Percentiles rank a stretch among this genome's conserved stretches.
phyloP scores from a whole-genome alignment of 2,329 filamentous ascomycete species.

The Tolypocladium pustulatum region DNA sequence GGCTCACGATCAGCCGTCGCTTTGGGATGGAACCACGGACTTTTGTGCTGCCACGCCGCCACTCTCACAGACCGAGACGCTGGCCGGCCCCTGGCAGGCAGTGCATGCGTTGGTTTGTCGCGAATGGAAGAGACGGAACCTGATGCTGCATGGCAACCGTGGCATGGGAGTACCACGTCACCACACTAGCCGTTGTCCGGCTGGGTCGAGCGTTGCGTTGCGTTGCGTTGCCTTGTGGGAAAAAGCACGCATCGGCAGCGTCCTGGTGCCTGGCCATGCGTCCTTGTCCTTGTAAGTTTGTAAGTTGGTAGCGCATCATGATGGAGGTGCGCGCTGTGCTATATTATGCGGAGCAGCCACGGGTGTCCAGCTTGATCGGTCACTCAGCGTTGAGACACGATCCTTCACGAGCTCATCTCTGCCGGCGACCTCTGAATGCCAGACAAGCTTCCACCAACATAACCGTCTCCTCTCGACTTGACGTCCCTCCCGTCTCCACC shows the following conservation, averaged over 20 bases:
- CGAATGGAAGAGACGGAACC: neutral
- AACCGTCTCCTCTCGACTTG: too few relatives aligned
- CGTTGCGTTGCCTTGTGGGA: neutral
- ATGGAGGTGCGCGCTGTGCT: neutral
- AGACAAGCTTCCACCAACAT: too few relatives aligned
- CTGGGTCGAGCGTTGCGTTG: neutral
- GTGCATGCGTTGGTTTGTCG: neutral
- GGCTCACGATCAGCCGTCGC: neutral
- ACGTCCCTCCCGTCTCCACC: neutral
- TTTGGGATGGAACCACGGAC: neutral
- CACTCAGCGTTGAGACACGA: neutral
- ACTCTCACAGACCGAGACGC: neutral
- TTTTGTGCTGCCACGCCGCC: neutral
- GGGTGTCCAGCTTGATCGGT: neutral
- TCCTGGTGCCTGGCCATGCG: neutral
- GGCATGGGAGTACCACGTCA: neutral
- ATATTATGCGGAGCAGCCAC: neutral
- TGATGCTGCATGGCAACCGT: neutral
- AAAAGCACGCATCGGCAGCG: neutral
- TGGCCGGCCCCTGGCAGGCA: neutral
- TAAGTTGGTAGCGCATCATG: neutral
- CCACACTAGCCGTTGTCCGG: neutral
- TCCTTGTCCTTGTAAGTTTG: neutral
- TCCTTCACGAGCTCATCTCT: neutral
- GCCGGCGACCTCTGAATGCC: too few relatives aligned